Conservation (phyloP, 306 rosid species). For the Prunus mume region DNA sequence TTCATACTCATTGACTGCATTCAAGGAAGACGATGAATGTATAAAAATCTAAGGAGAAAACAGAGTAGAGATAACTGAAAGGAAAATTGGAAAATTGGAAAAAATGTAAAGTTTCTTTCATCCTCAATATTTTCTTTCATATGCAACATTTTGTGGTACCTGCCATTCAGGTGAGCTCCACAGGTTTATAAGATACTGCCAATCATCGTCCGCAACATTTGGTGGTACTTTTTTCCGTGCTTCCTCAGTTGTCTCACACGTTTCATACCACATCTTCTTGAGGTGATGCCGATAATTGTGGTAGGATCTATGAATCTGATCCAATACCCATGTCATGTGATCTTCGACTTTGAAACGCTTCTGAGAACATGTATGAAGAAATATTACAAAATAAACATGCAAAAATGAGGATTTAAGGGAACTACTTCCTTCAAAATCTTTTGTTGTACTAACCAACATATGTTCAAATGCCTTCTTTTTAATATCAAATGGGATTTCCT, state of each 20-base stretch:
- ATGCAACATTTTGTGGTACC: constrained; percentile 2
- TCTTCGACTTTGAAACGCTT: constrained; percentile 17
- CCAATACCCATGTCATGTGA: constrained; percentile 6
- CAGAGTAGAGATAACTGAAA: not conserved
- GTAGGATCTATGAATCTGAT: constrained; percentile 14
- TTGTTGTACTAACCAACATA: constrained; percentile 4
- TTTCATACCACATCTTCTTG: not conserved
- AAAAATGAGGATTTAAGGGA: not conserved
- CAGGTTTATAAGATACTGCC: constrained; percentile 13
- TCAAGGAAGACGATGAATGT: not conserved
- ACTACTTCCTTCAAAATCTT: not conserved
- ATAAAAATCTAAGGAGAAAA: not conserved
- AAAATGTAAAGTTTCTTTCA: not conserved
- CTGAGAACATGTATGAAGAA: not conserved
- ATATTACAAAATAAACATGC: not conserved
- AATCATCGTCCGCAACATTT: constrained; percentile 6
- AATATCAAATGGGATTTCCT: constrained; percentile 12
- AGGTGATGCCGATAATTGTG: constrained; percentile 9
- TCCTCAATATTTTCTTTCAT: not conserved
- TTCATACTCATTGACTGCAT: not conserved
- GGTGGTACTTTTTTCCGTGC: constrained; percentile 4
- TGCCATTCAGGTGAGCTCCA: constrained; percentile 15
- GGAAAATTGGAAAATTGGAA: not conserved
- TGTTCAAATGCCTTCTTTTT: constrained; percentile 10
- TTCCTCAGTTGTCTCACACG: constrained; percentile 8